These are phyloP conservation scores for Lactarius tabidus DNA, from an alignment of 768 basidiomycete genomes.

Conservation along the genomic window DNA sequence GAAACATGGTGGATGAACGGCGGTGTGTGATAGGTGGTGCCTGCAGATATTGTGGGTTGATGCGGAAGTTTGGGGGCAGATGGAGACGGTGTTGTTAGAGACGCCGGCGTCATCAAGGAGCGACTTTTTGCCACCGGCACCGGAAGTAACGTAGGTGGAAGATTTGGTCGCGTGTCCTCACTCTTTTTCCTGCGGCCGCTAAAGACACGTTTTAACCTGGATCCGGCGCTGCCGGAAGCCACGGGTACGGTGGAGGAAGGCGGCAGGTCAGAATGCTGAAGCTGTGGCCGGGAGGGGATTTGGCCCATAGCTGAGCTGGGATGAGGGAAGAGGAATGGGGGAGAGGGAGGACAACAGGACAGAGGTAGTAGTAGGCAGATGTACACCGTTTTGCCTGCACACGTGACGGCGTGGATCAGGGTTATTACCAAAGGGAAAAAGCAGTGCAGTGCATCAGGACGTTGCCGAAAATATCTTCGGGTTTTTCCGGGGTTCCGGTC, in stretches of 20 bases:
- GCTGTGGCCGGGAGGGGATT: slow-evolving; percentile 30
- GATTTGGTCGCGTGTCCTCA: slow-evolving; percentile 39
- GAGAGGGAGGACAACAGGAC: no score
- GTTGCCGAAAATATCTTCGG: no score
- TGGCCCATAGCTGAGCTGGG: slow-evolving; percentile 43
- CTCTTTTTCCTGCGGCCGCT: slow-evolving; percentile 54
- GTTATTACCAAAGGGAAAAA: no score
- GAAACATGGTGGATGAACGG: slow-evolving; percentile 7
- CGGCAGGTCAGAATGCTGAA: slow-evolving; percentile 28
- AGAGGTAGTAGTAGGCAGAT: no score
- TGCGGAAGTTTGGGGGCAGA: slow-evolving; percentile 15
- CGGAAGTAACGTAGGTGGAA: not conserved
- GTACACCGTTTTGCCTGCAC: no score
- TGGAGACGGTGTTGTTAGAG: slow-evolving; percentile 28
- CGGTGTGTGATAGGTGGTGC: slow-evolving; percentile 8
- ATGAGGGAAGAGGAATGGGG: slow-evolving; percentile 33
- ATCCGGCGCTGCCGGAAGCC: slow-evolving; percentile 35
- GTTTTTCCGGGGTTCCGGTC: no score
- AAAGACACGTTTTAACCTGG: slow-evolving; percentile 56
- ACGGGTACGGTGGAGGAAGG: slow-evolving; percentile 26
- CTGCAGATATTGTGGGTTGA: slow-evolving; percentile 14
- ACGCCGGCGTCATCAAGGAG: slow-evolving; percentile 26
- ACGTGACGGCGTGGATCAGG: no score
- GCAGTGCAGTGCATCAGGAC: no score
- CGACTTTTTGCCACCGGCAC: slow-evolving; percentile 14